Evolutionary conservation across 2,329 filamentous ascomycete species (phyloP), one percentile per base, ranked within the genome.

Genomic region (Xylariomycetidae sp.): DNA sequence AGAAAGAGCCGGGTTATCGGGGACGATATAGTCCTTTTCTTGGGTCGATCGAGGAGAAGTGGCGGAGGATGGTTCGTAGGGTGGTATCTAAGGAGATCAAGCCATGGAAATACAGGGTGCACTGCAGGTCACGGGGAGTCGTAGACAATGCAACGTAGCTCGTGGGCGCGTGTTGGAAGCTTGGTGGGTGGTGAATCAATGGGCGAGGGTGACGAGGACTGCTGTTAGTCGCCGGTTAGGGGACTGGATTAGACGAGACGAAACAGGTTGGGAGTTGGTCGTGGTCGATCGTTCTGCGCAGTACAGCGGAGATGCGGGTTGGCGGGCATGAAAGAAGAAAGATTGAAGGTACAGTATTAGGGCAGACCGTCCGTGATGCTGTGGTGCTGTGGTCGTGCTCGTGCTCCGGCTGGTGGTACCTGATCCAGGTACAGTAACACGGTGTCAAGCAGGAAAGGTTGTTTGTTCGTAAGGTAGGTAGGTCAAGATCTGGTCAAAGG

Each of bases 101-200:
- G 32, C 43, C 43, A 43, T 39, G 14, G 18, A 32, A 34, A n/a
- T n/a, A n/a, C n/a, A n/a, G n/a, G 32, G 34, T 14, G 31, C 26
- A 20, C 30, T 38, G 29, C 28, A 31, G 9, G 32, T 35, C 19
- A 29, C 25, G 29, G 19, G 22, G 26, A 31, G 29, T 20, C 13
- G 18, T 16, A 42, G 37, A 32, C 34, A 30, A 43, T 44, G 42
- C 40, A 37, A 44, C 40, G 39, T 31, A 30, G 31, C n/a, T 14
- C 24, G 27, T 15, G 32, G 29, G 31, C 34, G 30, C 28, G 16
- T 23, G 24, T 25, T 19, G 17, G 25, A 29, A 14, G 28, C 33
- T 24, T 24, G 24, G 19, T 24, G 33, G 35, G 28, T 25, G 32
- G 30, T 19, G 18, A 29, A 29, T 28, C 13, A 12, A 30, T 10